Evolutionary conservation across 306 rosid species (phyloP), one percentile per base, ranked within the genome.

Genomic region (Pyrus bretschneideri): DNA sequence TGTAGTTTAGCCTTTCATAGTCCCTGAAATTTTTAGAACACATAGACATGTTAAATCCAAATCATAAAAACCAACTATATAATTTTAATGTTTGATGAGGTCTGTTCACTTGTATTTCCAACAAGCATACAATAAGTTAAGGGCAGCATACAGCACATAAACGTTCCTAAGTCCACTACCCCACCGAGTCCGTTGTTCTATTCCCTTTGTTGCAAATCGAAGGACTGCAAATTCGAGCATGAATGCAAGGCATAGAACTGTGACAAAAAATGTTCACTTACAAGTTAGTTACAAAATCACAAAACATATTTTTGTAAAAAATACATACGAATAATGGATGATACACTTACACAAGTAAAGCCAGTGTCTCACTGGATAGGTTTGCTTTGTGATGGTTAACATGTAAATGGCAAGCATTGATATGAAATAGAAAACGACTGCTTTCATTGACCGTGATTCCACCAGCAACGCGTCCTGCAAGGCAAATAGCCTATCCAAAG

Each of bases 301-400:
- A 4, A 51, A 2, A 18, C 3, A 29, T 70, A 21, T 70, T 45
- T 29, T 19, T 19, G 7, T 49, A 4, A 49, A 49, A 49, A 14
- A 49, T 49, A 49, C 21, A 49, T 49, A 15, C 55, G 55, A 49
- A 14, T 49, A 25, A 60, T 9, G 17, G 17, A n/a, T 69, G 14
- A 11, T 18, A 19, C 27, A 14, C 69, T 7, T 84, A 91, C 93
- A 96, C 2, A 91, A 77, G 45, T 93, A 89, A 70, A 91, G 83
- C 83, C 76, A 67, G 4, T 85, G 91, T 33, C 96, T 85, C 10
- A 80, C 88, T 27, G 78, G 82, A 79, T 85, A 87, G 13, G 97
- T 93, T 80, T 88, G 89, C 83, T 87, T 88, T 51, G 97, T 91
- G 72, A 97, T 87, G 19, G 93, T 91, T 73, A 87, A 62, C 93